A percentile compares a stretch with the other conserved stretches of the same genome.
These are phyloP conservation scores for Candolleomyces aberdarensis DNA, from an alignment of 768 basidiomycete genomes.

Conservation along the genomic window DNA sequence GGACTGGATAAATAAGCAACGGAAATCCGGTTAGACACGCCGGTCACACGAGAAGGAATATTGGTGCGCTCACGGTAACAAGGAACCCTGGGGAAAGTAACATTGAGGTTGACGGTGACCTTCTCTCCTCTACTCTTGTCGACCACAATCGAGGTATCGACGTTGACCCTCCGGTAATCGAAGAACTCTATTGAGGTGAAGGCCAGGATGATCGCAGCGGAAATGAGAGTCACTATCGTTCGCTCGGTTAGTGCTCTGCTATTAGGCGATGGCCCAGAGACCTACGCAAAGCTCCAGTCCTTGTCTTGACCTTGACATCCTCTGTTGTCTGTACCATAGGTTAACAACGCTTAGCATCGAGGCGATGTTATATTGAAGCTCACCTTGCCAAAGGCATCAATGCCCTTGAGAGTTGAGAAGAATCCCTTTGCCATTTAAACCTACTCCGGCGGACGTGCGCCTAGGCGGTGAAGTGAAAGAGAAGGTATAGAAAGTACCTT, in stretches of 20 bases:
- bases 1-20: constrained; percentile 48
- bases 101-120: constrained; percentile 84
- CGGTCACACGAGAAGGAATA: background rate
- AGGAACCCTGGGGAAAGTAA: constrained; percentile 95
- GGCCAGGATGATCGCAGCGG: constrained; percentile 87
- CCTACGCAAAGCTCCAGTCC: constrained; percentile 87
- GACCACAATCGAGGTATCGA: constrained; percentile 91
- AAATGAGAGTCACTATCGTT: constrained; percentile 80
- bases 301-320: constrained; percentile 98
- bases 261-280: constrained; percentile 9
- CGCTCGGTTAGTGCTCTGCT: background rate
- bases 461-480: constrained; percentile 21
- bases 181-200: constrained; percentile 93
- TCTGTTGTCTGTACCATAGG: constrained; percentile 76
- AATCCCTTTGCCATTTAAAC: constrained; percentile 73
- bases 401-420: constrained; percentile 76
- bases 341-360: constrained; percentile 15
- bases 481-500: constrained; percentile 15
- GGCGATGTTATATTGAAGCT: constrained; percentile 16
- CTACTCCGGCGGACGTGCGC: constrained; percentile 33
- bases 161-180: constrained; percentile 84
- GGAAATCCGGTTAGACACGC: background rate
- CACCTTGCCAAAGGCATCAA: constrained; percentile 99
- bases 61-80: constrained; percentile 80
- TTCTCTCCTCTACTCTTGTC: constrained; percentile 96